These are phyloP conservation scores for Kalanchoe fedtschenkoi DNA, from an alignment of 164 flowering plant species.

Conservation along the genomic window DNA sequence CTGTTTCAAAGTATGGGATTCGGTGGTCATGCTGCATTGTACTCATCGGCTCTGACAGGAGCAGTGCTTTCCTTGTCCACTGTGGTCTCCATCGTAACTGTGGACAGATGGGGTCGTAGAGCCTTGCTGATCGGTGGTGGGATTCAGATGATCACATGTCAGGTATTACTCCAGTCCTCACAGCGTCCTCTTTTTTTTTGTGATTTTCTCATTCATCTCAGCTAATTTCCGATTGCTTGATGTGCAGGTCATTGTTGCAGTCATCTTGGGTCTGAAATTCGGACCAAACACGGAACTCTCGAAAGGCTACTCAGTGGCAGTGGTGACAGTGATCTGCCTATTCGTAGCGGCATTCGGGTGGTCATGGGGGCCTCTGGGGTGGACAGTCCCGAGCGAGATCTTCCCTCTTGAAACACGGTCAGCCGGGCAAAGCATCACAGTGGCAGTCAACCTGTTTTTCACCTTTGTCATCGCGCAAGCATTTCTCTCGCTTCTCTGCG, in stretches of 20 bases:
- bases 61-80: slow-evolving; percentile 78
- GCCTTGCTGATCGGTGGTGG: slow-evolving; percentile 68
- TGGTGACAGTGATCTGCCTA: slow-evolving; percentile 61
- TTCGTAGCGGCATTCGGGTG: slow-evolving; percentile 57
- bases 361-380: slow-evolving; percentile 52
- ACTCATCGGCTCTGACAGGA: slow-evolving; percentile 80
- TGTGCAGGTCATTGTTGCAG: slow-evolving; percentile 60
- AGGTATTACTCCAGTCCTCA: slow-evolving; percentile 30
- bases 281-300: slow-evolving; percentile 38
- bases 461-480: slow-evolving; percentile 35
- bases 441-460: slow-evolving; percentile 39
- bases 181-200: neutral
- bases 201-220: neutral
- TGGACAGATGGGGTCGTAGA: slow-evolving; percentile 70
- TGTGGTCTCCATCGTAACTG: slow-evolving; percentile 64
- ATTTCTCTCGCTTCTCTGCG: slow-evolving; percentile 33
- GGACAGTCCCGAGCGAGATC: slow-evolving; percentile 49
- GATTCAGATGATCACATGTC: slow-evolving; percentile 68
- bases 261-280: slow-evolving; percentile 67
- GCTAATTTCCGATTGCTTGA: slow-evolving; percentile 5
- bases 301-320: slow-evolving; percentile 44
- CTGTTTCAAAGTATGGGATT: slow-evolving; percentile 86
- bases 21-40: slow-evolving; percentile 57
- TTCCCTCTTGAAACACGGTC: slow-evolving; percentile 42
- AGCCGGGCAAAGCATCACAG: slow-evolving; percentile 46